phyloP scores from a whole-genome alignment of 176 grass and related monocot genomes.

The Tuctoria greenei region DNA sequence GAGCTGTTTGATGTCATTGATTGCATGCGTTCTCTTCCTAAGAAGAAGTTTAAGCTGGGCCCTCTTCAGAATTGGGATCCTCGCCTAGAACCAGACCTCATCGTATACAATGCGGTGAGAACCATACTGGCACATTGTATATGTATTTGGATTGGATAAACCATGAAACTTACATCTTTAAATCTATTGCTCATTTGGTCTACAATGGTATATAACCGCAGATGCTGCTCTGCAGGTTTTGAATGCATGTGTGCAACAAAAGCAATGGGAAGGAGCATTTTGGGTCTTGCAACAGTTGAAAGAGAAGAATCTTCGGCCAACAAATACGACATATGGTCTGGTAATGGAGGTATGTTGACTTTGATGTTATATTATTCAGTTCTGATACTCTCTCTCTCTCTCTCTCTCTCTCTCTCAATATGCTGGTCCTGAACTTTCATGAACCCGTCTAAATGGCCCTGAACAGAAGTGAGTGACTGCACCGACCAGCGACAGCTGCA shows the following conservation, averaged over 20 bases:
- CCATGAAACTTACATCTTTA: not conserved
- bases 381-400: not conserved
- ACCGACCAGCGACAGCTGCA: not conserved
- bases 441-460: not conserved
- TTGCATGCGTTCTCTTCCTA: constrained; percentile 69
- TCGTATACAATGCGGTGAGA: constrained; percentile 87
- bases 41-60: constrained; percentile 71
- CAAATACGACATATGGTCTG: constrained; percentile 96
- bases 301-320: constrained; percentile 65
- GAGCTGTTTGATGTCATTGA: constrained; percentile 98
- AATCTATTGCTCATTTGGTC: constrained; percentile 24
- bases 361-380: not conserved
- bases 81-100: constrained; percentile 83
- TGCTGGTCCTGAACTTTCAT: not conserved
- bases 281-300: constrained; percentile 96
- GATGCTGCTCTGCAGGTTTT: constrained; percentile 57
- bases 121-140: constrained; percentile 19
- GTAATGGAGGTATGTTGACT: constrained; percentile 75
- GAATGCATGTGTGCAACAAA: constrained; percentile 89
- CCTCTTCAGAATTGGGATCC: constrained; percentile 85
- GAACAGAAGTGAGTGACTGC: not conserved
- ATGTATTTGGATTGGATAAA: constrained; percentile 7
- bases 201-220: constrained; percentile 25
- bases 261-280: constrained; percentile 99
- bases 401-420: constrained; percentile 9